These are phyloP conservation scores for Echium plantagineum DNA, from an alignment of 257 asterid genomes.

Conservation along the genomic window DNA sequence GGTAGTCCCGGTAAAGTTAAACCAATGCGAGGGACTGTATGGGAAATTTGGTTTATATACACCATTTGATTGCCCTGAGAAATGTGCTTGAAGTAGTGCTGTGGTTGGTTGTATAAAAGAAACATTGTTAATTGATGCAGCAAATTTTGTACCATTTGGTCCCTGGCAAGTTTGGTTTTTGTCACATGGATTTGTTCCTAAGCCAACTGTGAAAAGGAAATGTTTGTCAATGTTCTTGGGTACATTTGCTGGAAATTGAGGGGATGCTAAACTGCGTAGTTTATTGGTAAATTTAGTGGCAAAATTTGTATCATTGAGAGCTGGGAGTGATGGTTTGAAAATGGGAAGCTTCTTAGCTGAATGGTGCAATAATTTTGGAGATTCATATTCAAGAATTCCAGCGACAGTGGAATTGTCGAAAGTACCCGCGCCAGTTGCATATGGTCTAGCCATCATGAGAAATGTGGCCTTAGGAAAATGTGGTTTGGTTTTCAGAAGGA, in stretches of 20 bases:
- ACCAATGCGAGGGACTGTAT: slow-evolving; percentile 30
- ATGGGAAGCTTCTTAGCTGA: slow-evolving; percentile 25
- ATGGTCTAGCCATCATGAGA: slow-evolving; percentile 43
- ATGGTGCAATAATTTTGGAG: slow-evolving; percentile 12
- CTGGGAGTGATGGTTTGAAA: slow-evolving; percentile 29
- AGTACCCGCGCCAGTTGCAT: slow-evolving; percentile 42
- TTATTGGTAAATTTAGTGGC: slow-evolving; percentile 28
- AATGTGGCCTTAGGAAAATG: slow-evolving; percentile 30
- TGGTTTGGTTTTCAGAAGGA: slow-evolving; percentile 34
- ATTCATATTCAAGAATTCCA: slow-evolving; percentile 38
- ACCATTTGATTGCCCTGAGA: slow-evolving; percentile 23
- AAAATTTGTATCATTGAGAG: slow-evolving; percentile 36
- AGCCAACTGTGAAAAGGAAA: slow-evolving; percentile 41
- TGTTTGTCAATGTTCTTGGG: slow-evolving; percentile 28
- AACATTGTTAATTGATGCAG: slow-evolving; percentile 41
- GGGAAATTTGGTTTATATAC: slow-evolving; percentile 41
- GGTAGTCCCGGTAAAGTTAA: slow-evolving; percentile 34
- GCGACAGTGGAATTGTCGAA: slow-evolving; percentile 49
- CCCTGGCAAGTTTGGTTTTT: slow-evolving; percentile 40
- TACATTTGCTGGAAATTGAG: slow-evolving; percentile 44
- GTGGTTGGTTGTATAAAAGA: slow-evolving; percentile 35
- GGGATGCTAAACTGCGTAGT: slow-evolving; percentile 34
- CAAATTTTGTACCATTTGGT: slow-evolving; percentile 39
- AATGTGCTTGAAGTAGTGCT: slow-evolving; percentile 46
- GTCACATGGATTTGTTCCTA: slow-evolving; percentile 47